Evolutionary conservation across 2,329 filamentous ascomycete species (phyloP), one percentile per base, ranked within the genome.

Genomic region (Pestalotiopsis sp.): DNA sequence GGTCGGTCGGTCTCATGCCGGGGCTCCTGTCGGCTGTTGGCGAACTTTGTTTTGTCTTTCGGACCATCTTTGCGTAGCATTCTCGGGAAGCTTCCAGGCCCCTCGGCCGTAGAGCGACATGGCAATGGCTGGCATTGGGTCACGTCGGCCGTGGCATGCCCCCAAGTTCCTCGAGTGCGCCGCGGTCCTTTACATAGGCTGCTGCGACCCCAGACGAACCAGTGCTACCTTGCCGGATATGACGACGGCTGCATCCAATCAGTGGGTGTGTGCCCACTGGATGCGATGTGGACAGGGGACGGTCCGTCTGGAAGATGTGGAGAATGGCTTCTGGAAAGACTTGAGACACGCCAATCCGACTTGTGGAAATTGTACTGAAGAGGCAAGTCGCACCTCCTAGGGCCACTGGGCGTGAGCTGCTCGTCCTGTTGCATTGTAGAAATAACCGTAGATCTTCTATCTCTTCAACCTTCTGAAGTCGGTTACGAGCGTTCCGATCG

Each of bases 321-420:
- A 69, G 71, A 68, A 63, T 60, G 60, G 45, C 70, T 75, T 75
- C 73, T 71, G 67, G 73, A 74, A 75, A 71, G 65, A 70, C 72
- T 74, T 72, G 61, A 71, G 65, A 70, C 66, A 52, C 61, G 36
- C 61, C 57, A 67, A 69, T 64, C 72, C 68, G 70, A 65, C 68
- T 70, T 68, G 69, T 72, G 67, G 66, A 70, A 72, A 71, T 68
- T 68, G 69, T 31, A 72, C 69, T 69, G 68, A 73, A 70, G 70
- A 73, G 73, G 73, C 70, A 74, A 74, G 72, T 74, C 71, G 68
- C 68, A 71, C 38, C 67, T 66, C 61, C 61, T 69, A 68, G 56
- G 17, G 36, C 23, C 41, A n/a, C 31, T 36, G 41, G 65, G 23
- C 27, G 13, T 58, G 20, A 23, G 65, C 27, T 72, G 36, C 56